Conservation (phyloP, 306 rosid species). For the Alnus rubra region DNA sequence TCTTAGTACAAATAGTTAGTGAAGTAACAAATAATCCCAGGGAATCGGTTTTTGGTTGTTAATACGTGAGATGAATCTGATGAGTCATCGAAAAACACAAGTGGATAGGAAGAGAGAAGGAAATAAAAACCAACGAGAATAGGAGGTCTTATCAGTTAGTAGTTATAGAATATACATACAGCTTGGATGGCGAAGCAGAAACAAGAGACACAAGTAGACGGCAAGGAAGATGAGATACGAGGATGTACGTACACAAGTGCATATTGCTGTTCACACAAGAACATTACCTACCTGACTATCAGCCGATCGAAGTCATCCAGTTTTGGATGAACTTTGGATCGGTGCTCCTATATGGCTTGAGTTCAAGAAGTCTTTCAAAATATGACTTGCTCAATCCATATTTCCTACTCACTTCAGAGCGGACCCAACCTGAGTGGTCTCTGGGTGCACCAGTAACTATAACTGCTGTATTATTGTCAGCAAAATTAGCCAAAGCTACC, state of each 20-base stretch:
- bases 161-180: not conserved
- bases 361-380: constrained; percentile 10
- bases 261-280: not conserved
- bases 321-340: constrained; percentile 1
- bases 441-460: constrained; percentile 29
- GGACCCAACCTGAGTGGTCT: constrained; percentile 21
- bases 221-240: not conserved
- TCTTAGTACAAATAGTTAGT: too few species aligned
- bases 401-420: constrained; percentile 21
- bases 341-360: constrained; percentile 4
- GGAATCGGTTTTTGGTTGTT: too few species aligned
- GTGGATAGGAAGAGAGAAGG: not conserved
- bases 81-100: not conserved
- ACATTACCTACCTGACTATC: not conserved
- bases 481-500: constrained; percentile 34
- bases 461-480: constrained; percentile 24
- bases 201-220: not conserved
- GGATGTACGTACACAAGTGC: not conserved
- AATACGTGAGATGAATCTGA: too few species aligned
- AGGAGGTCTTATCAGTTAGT: not conserved
- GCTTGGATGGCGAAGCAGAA: not conserved
- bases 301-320: not conserved
- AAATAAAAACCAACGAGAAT: not conserved
- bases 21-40: too few species aligned
- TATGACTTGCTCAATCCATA: constrained; percentile 31